A percentile compares a stretch with the other conserved stretches of the same genome.
These are phyloP conservation scores for Meyerozyma smithsonii DNA, from an alignment of 1,139 yeast species.

Conservation along the genomic window DNA sequence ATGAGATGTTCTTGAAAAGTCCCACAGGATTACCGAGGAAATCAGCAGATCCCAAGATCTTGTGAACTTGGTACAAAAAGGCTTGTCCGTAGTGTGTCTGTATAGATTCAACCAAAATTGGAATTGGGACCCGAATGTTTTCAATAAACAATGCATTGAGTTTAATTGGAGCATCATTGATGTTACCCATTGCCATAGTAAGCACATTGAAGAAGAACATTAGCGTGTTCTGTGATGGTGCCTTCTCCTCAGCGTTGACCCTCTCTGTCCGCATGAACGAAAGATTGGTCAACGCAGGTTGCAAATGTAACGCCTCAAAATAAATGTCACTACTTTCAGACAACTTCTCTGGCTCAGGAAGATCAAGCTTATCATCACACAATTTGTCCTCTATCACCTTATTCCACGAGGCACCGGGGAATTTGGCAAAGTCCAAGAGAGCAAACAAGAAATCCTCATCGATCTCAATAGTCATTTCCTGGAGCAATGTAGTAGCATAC, in stretches of 20 bases:
- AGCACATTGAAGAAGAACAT: conserved; percentile 78
- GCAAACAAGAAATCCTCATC: conserved; percentile 93
- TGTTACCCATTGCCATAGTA: conserved; percentile 96
- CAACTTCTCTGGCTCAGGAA: conserved; percentile 69
- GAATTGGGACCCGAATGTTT: conserved; percentile 82
- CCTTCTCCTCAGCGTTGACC: conserved; percentile 53
- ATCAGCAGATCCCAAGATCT: conserved; percentile 93
- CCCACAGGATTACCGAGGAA: conserved; percentile 97
- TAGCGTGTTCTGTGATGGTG: conserved; percentile 58
- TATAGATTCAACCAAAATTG: conserved; percentile 65
- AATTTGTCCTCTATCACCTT: conserved; percentile 43
- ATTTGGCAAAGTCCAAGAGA: conserved; percentile 68
- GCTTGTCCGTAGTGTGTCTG: conserved; percentile 90
- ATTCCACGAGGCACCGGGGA: conserved; percentile 71
- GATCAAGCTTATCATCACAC: conserved; percentile 56
- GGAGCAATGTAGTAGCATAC: conserved; percentile 83
- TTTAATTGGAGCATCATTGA: conserved; percentile 93
- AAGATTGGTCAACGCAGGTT: conserved; percentile 82
- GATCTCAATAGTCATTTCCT: conserved; percentile 86
- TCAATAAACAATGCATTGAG: conserved; percentile 84
- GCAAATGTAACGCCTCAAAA: conserved; percentile 88
- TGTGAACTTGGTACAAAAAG: conserved; percentile 86
- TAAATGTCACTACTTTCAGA: conserved; percentile 69
- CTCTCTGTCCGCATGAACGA: conserved; percentile 92
- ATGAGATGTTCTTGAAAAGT: conserved; percentile 82